Base-by-base conservation (phyloP, 768 basidiomycete genomes). In the Phylloporus rhodoxanthus region DNA sequence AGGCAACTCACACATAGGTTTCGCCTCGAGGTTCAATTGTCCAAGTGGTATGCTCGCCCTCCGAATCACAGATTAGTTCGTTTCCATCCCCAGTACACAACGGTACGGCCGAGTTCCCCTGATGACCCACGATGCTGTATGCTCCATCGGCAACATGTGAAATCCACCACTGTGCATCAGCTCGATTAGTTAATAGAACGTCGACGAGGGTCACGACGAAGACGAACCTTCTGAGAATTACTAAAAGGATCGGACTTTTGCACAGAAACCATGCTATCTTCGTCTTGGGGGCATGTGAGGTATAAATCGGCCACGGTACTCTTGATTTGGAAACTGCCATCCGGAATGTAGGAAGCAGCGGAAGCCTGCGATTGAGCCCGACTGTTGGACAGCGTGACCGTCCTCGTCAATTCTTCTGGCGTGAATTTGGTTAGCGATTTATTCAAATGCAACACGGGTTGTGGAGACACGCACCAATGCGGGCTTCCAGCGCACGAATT, bases 331-430 rank as follows among this genome's bases (percentile, higher is more conserved):
- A 48, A 48, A 25, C n/a, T 23, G n/a, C 47, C 47, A 14, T 48
- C 47, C 8, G 47, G 23, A 32, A 48, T 48, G 7, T 15, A 11
- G n/a, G 47, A 39, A 4, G 39, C 6, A 8, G 29, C 13, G 17
- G 43, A 43, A 11, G 15, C 29, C 30, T 32, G 36, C 1, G 39
- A 25, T 23, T 32, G 47, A 33, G 39, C 14, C 15, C 39, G 38
- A 17, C 21, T 48, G 34, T 41, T 40, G 15, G 39, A 32, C n/a
- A 32, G 26, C 5, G 47, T 41, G 21, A 48, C 47, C 6, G 39
- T 21, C 29, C 39, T 48, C 39, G 47, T 48, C 7, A 48, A 20
- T 13, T 48, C 47, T 48, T 48, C 47, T 48, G 30, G 23, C 39
- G 21, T 17, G 39, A 14, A 19, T 26, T 41, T 14, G 14, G 26